Conservation (phyloP, 805 yeast genomes). For the Candida ficus region DNA sequence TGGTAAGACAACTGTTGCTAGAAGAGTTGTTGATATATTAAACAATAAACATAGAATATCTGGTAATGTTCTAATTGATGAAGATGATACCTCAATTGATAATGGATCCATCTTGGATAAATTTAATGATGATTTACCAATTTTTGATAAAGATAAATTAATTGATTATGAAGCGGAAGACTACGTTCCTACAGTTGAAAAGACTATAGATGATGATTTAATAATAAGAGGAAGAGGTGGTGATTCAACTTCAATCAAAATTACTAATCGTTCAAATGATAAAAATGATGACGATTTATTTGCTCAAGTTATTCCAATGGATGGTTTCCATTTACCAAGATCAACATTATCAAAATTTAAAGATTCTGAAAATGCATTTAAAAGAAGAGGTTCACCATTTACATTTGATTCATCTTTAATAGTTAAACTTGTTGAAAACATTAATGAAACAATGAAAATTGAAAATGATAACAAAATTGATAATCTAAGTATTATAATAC, state of each 20-base stretch:
- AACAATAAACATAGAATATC: conserved; percentile 25
- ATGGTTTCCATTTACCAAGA: conserved; percentile 68
- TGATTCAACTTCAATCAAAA: conserved; percentile 20
- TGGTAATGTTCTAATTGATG: conserved; percentile 6
- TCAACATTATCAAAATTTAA: conserved; percentile 40
- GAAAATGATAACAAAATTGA: conserved; percentile 3
- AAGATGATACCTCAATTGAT: conserved; percentile 1
- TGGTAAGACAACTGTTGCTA: conserved; percentile 72
- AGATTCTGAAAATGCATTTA: conserved; percentile 52
- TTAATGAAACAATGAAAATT: conserved; percentile 14
- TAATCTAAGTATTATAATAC: conserved; percentile 9
- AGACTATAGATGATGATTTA: conserved; percentile 1
- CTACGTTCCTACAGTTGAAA: conserved; percentile 14
- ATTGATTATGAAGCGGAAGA: conserved; percentile 19
- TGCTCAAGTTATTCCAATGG: conserved; percentile 61
- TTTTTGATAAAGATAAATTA: not conserved
- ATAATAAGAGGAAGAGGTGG: conserved; percentile 24
- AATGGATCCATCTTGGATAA: conserved; percentile 4
- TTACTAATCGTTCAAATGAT: conserved; percentile 1
- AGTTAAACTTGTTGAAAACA: conserved; percentile 10
- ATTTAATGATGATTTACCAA: conserved; percentile 11
- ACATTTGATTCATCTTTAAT: conserved; percentile 58
- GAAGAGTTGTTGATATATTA: conserved; percentile 36
- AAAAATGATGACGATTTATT: conserved; percentile 12
- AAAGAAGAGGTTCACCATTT: conserved; percentile 77